A percentile compares a stretch with the other conserved stretches of the same genome.
Conservation (phyloP, 192 early-diverging fungal genomes). For the Rhizoclosmatium globosum region DNA sequence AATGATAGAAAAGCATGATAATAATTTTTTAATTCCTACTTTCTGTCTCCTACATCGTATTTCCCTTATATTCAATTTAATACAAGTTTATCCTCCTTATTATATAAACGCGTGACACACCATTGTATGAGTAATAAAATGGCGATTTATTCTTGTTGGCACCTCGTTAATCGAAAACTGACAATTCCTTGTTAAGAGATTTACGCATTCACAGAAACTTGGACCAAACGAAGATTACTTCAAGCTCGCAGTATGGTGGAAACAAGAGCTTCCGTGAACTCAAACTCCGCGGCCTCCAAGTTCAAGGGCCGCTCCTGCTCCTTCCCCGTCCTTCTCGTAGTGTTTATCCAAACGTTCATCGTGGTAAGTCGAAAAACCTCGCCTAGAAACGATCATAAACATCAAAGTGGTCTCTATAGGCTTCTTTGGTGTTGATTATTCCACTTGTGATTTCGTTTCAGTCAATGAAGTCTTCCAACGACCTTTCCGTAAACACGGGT, state of each 20-base stretch:
- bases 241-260: too few relatives aligned
- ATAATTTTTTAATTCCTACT: background rate
- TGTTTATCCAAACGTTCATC: background rate
- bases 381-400: too few relatives aligned
- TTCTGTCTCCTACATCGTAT: background rate
- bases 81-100: background rate
- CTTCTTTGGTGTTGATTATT: background rate
- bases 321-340: background rate
- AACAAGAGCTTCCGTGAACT: too few relatives aligned
- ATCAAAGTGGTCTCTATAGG: background rate
- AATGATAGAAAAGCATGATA: background rate
- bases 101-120: background rate
- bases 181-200: too few relatives aligned
- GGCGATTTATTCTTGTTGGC: too few relatives aligned
- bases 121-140: too few relatives aligned
- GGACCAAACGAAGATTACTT: too few relatives aligned
- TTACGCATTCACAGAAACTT: too few relatives aligned
- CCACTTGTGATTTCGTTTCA: background rate
- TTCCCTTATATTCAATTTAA: background rate
- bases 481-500: background rate
- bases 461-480: background rate
- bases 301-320: background rate
- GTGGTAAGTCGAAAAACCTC: conserved; percentile 8
- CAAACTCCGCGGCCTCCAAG: background rate
- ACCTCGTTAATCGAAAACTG: too few relatives aligned